A percentile compares a stretch with the other conserved stretches of the same genome.
phyloP scores from a whole-genome alignment of 1,284 basidiomycete genomes.

The Entoloma clypeatum region DNA sequence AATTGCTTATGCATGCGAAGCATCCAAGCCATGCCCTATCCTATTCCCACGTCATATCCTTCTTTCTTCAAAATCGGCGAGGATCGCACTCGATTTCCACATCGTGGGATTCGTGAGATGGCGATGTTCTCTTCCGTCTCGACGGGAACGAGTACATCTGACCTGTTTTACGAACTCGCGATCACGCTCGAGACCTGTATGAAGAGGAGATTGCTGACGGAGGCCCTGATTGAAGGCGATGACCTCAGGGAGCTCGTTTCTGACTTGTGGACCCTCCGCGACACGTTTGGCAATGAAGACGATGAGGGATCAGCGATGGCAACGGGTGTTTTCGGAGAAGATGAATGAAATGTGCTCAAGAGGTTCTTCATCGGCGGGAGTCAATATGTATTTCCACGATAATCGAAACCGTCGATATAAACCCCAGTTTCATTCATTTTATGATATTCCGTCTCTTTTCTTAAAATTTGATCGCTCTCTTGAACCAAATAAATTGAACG shows the following conservation, averaged over 20 bases:
- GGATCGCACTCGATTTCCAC: slow-evolving; percentile 8
- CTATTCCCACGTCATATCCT: slow-evolving; percentile 50
- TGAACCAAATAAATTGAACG: too few species aligned
- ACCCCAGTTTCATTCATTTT: too few species aligned
- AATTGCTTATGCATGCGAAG: slow-evolving; percentile 23
- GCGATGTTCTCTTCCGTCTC: slow-evolving; percentile 34
- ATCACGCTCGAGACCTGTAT: slow-evolving; percentile 36
- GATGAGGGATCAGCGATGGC: slow-evolving; percentile 20
- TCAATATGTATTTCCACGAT: too few species aligned
- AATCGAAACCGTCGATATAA: too few species aligned
- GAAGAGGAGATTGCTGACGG: slow-evolving; percentile 25
- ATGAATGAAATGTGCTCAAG: too few species aligned
- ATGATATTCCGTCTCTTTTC: too few species aligned
- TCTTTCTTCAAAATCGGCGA: slow-evolving; percentile 29
- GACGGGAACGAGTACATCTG: slow-evolving; percentile 29
- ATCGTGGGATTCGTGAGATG: slow-evolving; percentile 16
- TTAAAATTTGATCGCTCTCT: too few species aligned
- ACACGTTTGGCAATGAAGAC: slow-evolving; percentile 36
- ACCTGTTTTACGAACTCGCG: slow-evolving; percentile 41
- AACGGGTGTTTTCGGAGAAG: slow-evolving; percentile 13
- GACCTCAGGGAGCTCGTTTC: slow-evolving; percentile 48
- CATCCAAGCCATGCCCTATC: slow-evolving; percentile 41
- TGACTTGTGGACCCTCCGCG: slow-evolving; percentile 49
- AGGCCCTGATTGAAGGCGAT: slow-evolving; percentile 38
- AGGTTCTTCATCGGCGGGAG: too few species aligned